Conservation (phyloP, 345 rosid species). For the Linum usitatissimum region DNA sequence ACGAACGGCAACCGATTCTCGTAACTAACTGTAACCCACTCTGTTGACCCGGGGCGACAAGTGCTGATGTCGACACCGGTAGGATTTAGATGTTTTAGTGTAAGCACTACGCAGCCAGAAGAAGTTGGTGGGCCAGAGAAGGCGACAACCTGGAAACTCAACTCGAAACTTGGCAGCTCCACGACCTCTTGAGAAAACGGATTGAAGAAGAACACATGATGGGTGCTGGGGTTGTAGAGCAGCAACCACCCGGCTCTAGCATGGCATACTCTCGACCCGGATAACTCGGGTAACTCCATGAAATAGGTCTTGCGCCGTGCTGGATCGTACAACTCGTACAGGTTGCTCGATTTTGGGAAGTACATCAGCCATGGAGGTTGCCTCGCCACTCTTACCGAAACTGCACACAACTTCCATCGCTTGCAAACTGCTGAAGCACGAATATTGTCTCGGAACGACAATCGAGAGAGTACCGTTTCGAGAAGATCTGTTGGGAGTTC, state of each 20-base stretch:
- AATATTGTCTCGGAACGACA: constrained; percentile 42
- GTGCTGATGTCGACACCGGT: constrained; percentile 4
- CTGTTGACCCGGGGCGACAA: not conserved
- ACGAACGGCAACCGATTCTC: not conserved
- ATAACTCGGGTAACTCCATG: constrained; percentile 48
- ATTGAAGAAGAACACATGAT: constrained; percentile 55
- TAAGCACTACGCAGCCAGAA: not conserved
- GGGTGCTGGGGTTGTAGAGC: constrained; percentile 33
- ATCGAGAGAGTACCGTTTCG: constrained; percentile 32
- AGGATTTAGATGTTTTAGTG: not conserved
- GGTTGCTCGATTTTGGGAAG: constrained; percentile 37
- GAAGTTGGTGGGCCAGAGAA: not conserved
- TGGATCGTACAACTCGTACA: constrained; percentile 57
- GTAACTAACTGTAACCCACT: not conserved
- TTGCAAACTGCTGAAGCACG: constrained; percentile 55
- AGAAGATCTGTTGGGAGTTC: constrained; percentile 48
- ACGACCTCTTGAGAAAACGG: constrained; percentile 44
- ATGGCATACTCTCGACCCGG: constrained; percentile 47
- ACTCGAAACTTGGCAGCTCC: constrained; percentile 35
- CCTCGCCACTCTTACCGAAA: constrained; percentile 41
- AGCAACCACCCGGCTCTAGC: constrained; percentile 67
- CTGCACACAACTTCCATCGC: constrained; percentile 46
- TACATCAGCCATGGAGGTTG: constrained; percentile 63
- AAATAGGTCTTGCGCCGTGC: constrained; percentile 31
- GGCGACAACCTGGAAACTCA: not conserved